Percentiles rank a stretch among this genome's conserved stretches.
These are phyloP conservation scores for Orbilia oligospora DNA, from an alignment of 2,329 filamentous ascomycete species.

Conservation along the genomic window DNA sequence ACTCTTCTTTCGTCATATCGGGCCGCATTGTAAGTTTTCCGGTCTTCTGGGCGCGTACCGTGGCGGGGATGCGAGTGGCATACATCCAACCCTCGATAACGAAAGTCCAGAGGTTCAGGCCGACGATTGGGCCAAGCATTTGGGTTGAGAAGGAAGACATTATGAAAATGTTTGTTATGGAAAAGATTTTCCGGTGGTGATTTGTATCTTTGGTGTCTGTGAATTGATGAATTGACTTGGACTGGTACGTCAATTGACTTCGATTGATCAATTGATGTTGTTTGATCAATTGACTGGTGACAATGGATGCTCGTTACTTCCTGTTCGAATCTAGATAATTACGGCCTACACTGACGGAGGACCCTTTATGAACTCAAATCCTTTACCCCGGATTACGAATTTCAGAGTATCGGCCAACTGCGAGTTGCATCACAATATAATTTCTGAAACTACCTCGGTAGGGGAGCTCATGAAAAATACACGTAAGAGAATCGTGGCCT, in stretches of 20 bases:
- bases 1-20: slow-evolving; percentile 63
- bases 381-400: slow-evolving; percentile 11
- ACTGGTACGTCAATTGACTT: background rate
- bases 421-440: slow-evolving; percentile 1
- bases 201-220: background rate
- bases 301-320: background rate
- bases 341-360: no score
- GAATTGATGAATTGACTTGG: no score
- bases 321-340: background rate
- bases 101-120: slow-evolving; percentile 68
- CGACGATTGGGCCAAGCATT: slow-evolving; percentile 65
- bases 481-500: slow-evolving; percentile 25
- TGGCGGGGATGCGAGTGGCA: slow-evolving; percentile 66
- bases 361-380: background rate
- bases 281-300: background rate
- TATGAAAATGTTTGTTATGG: background rate
- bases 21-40: slow-evolving; percentile 62
- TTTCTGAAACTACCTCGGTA: slow-evolving; percentile 16
- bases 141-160: slow-evolving; percentile 28
- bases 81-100: slow-evolving; percentile 69
- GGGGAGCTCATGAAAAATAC: background rate
- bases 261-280: background rate
- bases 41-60: slow-evolving; percentile 63
- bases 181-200: background rate
- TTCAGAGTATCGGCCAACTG: background rate